Conservation (phyloP, 768 basidiomycete species). For the Boletus vinaceobasis region DNA sequence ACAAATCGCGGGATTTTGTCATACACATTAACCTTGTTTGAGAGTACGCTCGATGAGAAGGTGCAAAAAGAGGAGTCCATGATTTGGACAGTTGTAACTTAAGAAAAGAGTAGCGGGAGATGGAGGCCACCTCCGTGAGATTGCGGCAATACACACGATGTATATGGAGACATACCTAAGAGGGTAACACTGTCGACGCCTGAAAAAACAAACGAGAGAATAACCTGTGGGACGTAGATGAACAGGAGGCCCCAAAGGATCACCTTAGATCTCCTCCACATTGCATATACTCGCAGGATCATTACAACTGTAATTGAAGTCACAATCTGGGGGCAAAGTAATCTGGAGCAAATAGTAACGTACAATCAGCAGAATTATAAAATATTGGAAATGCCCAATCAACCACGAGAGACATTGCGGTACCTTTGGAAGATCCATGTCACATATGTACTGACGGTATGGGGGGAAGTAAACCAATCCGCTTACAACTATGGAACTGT, state of each 20-base stretch:
- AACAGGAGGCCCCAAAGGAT: background rate
- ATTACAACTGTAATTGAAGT: background rate
- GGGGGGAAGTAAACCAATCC: background rate
- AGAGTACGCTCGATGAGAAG: too few relatives aligned
- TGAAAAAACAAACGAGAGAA: background rate
- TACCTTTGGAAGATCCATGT: background rate
- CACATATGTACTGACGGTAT: background rate
- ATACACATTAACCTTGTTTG: too few relatives aligned
- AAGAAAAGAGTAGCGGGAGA: too few relatives aligned
- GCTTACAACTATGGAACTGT: background rate
- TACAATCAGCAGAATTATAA: background rate
- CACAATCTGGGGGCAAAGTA: background rate
- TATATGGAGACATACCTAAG: background rate
- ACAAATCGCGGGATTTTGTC: too few relatives aligned
- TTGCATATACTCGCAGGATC: background rate
- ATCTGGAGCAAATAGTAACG: background rate
- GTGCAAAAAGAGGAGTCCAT: too few relatives aligned
- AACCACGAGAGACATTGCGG: too few relatives aligned
- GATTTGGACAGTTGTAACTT: too few relatives aligned
- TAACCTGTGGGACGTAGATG: background rate
- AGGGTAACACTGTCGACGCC: background rate
- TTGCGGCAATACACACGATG: too few relatives aligned
- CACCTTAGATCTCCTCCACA: background rate
- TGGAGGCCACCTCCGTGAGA: too few relatives aligned
- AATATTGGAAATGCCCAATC: too few relatives aligned